A percentile compares a stretch with the other conserved stretches of the same genome.
Evolutionary conservation across 768 basidiomycete species (phyloP).

Genomic region (Stropharia rugosoannulata): DNA sequence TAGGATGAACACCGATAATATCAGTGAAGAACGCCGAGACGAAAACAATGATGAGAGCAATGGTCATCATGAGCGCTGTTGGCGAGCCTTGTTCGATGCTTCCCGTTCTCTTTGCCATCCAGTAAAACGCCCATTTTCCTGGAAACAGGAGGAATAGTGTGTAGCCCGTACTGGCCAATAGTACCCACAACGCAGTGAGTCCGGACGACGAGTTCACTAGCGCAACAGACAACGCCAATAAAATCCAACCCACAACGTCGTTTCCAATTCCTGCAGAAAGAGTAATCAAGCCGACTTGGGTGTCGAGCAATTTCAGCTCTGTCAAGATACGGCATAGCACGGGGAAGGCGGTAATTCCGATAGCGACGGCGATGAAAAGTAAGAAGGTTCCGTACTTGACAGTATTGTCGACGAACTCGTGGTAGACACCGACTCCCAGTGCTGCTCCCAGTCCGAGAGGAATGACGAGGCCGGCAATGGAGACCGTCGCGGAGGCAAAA

Average conservation of each 20-base stretch:
- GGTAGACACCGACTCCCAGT: conserved; percentile 70
- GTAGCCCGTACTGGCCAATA: conserved; percentile 67
- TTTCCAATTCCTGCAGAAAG: conserved; percentile 84
- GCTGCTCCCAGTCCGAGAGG: conserved; percentile 84
- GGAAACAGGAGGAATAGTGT: conserved; percentile 66
- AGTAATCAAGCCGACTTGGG: conserved; percentile 76
- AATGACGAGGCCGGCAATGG: conserved; percentile 65
- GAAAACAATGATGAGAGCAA: conserved; percentile 74
- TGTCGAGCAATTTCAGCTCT: conserved; percentile 78
- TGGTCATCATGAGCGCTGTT: conserved; percentile 72
- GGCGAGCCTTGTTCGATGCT: conserved; percentile 73
- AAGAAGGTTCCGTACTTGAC: conserved; percentile 81
- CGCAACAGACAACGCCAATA: conserved; percentile 84
- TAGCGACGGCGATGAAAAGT: conserved; percentile 81
- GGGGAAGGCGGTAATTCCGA: conserved; percentile 81
- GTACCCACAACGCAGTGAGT: conserved; percentile 75
- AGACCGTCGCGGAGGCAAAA: conserved; percentile 54
- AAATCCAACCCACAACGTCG: conserved; percentile 74
- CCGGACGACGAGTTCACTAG: conserved; percentile 78
- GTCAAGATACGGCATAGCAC: conserved; percentile 85
- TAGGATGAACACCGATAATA: conserved; percentile 76
- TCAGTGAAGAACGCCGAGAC: conserved; percentile 82
- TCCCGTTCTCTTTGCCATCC: conserved; percentile 67
- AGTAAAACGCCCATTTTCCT: conserved; percentile 60
- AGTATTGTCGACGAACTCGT: conserved; percentile 48